Conservation (phyloP, 371 early-diverging fungal genomes). For the Rhizopus sp. region DNA sequence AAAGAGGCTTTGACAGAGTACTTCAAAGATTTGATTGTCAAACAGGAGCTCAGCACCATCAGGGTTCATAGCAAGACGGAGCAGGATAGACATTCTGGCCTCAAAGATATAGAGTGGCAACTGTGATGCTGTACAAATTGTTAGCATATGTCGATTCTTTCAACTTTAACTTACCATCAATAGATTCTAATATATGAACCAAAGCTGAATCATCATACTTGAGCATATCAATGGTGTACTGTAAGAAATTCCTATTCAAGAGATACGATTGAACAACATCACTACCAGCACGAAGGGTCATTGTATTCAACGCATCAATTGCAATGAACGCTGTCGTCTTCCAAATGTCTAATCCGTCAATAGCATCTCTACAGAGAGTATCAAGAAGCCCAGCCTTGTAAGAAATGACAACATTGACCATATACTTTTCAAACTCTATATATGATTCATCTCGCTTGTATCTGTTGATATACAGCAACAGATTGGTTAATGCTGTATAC, state of each 20-base stretch:
- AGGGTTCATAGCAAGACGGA: constrained; percentile 71
- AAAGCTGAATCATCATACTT: constrained; percentile 70
- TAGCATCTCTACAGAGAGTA: constrained; percentile 78
- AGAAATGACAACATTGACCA: constrained; percentile 41
- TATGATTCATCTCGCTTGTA: constrained; percentile 18
- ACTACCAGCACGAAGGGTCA: constrained; percentile 50
- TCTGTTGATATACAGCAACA: constrained; percentile 49
- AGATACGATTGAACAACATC: constrained; percentile 66
- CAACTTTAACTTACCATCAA: constrained; percentile 42
- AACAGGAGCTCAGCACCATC: constrained; percentile 80
- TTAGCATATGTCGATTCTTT: not conserved
- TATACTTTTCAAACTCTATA: constrained; percentile 24
- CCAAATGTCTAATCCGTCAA: constrained; percentile 79
- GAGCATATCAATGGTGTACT: constrained; percentile 64
- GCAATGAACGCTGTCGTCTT: constrained; percentile 83
- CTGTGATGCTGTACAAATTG: constrained; percentile 41
- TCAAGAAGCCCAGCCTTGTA: constrained; percentile 73
- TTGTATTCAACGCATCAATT: constrained; percentile 69
- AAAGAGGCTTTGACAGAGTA: constrained; percentile 73
- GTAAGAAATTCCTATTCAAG: constrained; percentile 69
- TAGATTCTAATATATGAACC: constrained; percentile 56
- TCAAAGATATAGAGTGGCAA: constrained; percentile 75
- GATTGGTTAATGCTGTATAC: constrained; percentile 76
- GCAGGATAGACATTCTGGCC: constrained; percentile 80
- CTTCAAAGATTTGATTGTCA: constrained; percentile 78